Evolutionary conservation across 2,329 filamentous ascomycete species (phyloP), one percentile per base, ranked within the genome.

Genomic region (Epichloe coenophiala): DNA sequence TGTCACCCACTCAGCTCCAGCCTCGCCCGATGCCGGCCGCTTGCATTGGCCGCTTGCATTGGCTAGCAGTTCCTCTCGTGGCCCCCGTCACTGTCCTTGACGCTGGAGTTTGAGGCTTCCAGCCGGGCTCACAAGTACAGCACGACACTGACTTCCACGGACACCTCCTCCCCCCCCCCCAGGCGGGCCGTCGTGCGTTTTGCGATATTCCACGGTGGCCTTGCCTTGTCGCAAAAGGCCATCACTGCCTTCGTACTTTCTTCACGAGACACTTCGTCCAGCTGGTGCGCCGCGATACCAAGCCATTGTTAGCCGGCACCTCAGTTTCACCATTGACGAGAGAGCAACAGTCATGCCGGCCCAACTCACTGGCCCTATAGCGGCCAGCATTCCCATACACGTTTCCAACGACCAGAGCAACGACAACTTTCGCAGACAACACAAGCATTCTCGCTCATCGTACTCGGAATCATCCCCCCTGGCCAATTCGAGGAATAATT

Each of bases 391-490:
- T 53, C 67, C 67, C 50, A 68, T 68, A 45, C 65, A 62, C 59
- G 60, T 68, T 55, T 58, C 60, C 51, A 61, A 60, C 59, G 65
- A 69, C 53, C 64, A 67, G 55, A 56, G 59, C 53, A 63, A 60
- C 52, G 61, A 58, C 49, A 62, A 58, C 50, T 59, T 64, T 51
- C 64, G 63, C 57, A 69, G 65, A 59, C 70, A 74, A 54, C 77
- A 81, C 65, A 81, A 81, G 57, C 77, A 81, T 63, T 79, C 77
- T 41, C 71, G 77, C 54, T 81, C 77, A 23, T 81, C 77, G 13
- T 81, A 81, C 62, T 78, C 77, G 27, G 77, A 81, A 51, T 67
- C 71, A n/a, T 80, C 77, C 8, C 74, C 74, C 9, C 68, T 80
- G 47, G 67, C 71, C 48, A 63, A 59, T 52, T 77, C 77, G 15